Base-by-base conservation (phyloP, 2,329 filamentous ascomycete species). In the Aureobasidium pullulans region DNA sequence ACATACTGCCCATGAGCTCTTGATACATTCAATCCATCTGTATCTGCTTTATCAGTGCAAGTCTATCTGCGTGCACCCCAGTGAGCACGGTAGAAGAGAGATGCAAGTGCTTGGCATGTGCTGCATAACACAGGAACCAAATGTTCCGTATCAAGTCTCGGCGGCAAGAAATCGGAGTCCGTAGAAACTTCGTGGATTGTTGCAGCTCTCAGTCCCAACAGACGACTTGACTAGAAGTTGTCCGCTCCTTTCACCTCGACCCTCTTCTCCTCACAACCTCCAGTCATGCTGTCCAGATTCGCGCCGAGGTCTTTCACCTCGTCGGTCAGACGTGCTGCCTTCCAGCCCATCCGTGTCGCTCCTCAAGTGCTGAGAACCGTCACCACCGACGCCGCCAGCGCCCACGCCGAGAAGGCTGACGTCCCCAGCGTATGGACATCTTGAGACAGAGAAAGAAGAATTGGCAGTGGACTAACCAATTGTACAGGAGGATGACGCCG, bases 331-430 rank as follows among this genome's bases (percentile, higher is more conserved):
- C 62, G 68, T 62, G 60, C 61, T 32, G 64, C 64, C 36, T 65
- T 70, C 61, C 66, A 70, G 62, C 68, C 73, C 31, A 61, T 70
- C 37, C 74, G 74, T 68, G 73, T 75, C 63, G 73, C 76, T 65
- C 72, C 78, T 62, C 62, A 77, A 64, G 78, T 81, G 67, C 79
- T 84, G 73, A 85, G 93, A 74, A 84, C 84, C 68, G 94, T 99
- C 71, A 99, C 94, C 68, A 97, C 94, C 67, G 88, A 97, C 78
- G 94, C 94, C 66, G 94, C 94, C 67, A 93, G 89, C 70, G 86
- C 91, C 70, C 90, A 95, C 75, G 86, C 91, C 70, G 90, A 93
- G 75, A 89, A 89, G 81, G 82, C 80, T 71, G 81, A 84, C 69
- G 81, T 89, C 64, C 86, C 86, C 60, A 74, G 81, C 73, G 86